Evolutionary conservation across 2,329 filamentous ascomycete genomes (phyloP), one percentile per base, ranked within the genome.

Genomic region (Diplodia corticola): DNA sequence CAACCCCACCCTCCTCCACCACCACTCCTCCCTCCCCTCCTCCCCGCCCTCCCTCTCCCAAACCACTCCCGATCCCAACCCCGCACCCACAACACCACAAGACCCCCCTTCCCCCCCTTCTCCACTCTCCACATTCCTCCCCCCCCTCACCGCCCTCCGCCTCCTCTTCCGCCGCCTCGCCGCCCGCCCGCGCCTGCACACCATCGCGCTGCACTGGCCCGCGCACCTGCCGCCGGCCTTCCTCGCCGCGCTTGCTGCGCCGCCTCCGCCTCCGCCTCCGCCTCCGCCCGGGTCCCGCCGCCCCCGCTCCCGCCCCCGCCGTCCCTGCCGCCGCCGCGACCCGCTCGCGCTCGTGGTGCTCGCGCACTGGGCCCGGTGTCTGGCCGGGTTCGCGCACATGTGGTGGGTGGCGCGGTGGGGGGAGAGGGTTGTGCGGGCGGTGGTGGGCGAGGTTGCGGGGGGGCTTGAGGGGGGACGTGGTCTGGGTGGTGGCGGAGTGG

Each of bases 391-490:
- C 17, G 24, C 17, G 26, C 26, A 61, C 7, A 15, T 61, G 26
- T 61, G 57, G 57, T 61, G 57, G 57, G 12, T 61, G 2, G 22
- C n/a, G 5, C 40, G 44, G 26, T 49, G 40, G 40, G 57, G 57
- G 26, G 24, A 9, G n/a, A 17, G 17, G n/a, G 57, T 61, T 3
- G 22, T 61, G 44, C 24, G 44, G 28, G 57, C 40, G 40, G 57
- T 61, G n/a, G 44, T 17, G 40, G 28, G 22, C 2, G 26, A 61
- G 57, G 17, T 61, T 6, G 35, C 28, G 17, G 26, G 44, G 2
- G 26, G 24, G 10, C 24, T 2, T 7, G 33, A 12, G 10, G 17
- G 30, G 12, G n/a, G 30, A 10, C n/a, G 17, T n/a, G n/a, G n/a
- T 24, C 10, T 54, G 51, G 12, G 53, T 55, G 53, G 30, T 22